phyloP scores from a whole-genome alignment of 805 yeast genomes.

The Ogataea wickerhamii region DNA sequence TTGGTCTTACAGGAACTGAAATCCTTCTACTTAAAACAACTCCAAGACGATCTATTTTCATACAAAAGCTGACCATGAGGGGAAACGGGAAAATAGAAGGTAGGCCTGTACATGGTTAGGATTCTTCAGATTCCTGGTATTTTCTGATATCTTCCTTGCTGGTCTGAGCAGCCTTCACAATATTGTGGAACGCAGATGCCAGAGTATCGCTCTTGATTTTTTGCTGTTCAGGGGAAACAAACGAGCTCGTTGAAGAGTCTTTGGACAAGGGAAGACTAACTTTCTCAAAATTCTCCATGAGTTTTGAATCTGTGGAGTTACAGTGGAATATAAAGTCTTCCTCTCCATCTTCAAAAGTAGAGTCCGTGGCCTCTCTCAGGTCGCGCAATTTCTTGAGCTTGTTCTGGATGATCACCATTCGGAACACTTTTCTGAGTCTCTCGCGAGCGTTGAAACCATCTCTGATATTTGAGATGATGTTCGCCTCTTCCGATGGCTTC shows the following conservation, averaged over 20 bases:
- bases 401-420: conserved; percentile 77
- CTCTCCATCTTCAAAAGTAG: conserved; percentile 29
- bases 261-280: conserved; percentile 8
- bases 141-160: conserved; percentile 29
- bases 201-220: conserved; percentile 25
- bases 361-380: conserved; percentile 53
- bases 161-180: conserved; percentile 31
- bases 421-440: conserved; percentile 82
- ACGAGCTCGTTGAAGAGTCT: neutral
- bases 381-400: conserved; percentile 68
- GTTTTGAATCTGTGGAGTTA: conserved; percentile 39
- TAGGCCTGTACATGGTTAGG: no score
- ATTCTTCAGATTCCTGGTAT: conserved; percentile 25
- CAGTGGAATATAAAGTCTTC: conserved; percentile 32
- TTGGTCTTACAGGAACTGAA: conserved; percentile 15
- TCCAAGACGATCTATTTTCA: conserved; percentile 20
- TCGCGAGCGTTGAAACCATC: conserved; percentile 79
- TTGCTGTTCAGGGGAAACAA: conserved; percentile 6
- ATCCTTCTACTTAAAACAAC: conserved; percentile 9
- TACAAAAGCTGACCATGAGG: no score
- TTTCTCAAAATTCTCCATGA: conserved; percentile 31
- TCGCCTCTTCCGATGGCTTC: conserved; percentile 35
- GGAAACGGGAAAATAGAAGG: no score
- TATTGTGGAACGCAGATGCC: conserved; percentile 30
- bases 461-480: conserved; percentile 77